Evolutionary conservation across 768 basidiomycete genomes (phyloP).

Genomic region (Erythrobasidium yunnanense): DNA sequence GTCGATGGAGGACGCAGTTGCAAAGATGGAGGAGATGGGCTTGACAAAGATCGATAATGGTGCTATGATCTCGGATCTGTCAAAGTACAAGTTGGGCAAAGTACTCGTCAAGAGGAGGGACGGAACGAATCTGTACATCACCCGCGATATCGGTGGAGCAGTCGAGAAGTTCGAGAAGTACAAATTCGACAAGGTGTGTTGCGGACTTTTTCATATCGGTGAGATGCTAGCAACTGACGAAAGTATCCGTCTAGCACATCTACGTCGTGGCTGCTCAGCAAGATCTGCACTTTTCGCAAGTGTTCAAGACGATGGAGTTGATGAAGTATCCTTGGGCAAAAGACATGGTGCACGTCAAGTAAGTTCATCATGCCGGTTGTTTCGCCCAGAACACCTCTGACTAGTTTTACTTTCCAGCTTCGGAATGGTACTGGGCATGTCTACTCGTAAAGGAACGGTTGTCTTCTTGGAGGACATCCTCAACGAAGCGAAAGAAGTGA

Average conservation of each 20-base stretch:
- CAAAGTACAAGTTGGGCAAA: slow-evolving; percentile 81
- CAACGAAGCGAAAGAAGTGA: slow-evolving; percentile 69
- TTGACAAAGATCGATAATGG: slow-evolving; percentile 61
- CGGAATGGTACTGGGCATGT: slow-evolving; percentile 89
- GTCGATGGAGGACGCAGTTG: slow-evolving; percentile 58
- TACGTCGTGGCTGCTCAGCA: slow-evolving; percentile 17
- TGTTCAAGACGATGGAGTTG: slow-evolving; percentile 83
- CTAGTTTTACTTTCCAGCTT: slow-evolving; percentile 43
- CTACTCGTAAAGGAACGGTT: slow-evolving; percentile 54
- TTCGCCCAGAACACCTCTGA: slow-evolving; percentile 28
- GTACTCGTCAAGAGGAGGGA: slow-evolving; percentile 76
- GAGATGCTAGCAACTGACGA: slow-evolving; percentile 42
- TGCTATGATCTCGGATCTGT: slow-evolving; percentile 74
- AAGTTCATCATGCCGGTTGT: slow-evolving; percentile 5
- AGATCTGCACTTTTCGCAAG: slow-evolving; percentile 60
- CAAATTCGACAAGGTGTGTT: slow-evolving; percentile 79
- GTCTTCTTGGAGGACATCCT: slow-evolving; percentile 80
- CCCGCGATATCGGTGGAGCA: slow-evolving; percentile 79
- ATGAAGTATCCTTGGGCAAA: slow-evolving; percentile 84
- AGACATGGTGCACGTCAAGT: slow-evolving; percentile 69
- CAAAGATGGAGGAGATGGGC: slow-evolving; percentile 57
- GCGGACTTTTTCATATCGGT: slow-evolving; percentile 36
- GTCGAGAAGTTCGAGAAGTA: slow-evolving; percentile 85
- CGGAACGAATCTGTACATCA: slow-evolving; percentile 39
- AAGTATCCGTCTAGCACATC: slow-evolving; percentile 39